Conservation (phyloP, 2,329 filamentous ascomycete species). For the Cryphonectria carpinicola region DNA sequence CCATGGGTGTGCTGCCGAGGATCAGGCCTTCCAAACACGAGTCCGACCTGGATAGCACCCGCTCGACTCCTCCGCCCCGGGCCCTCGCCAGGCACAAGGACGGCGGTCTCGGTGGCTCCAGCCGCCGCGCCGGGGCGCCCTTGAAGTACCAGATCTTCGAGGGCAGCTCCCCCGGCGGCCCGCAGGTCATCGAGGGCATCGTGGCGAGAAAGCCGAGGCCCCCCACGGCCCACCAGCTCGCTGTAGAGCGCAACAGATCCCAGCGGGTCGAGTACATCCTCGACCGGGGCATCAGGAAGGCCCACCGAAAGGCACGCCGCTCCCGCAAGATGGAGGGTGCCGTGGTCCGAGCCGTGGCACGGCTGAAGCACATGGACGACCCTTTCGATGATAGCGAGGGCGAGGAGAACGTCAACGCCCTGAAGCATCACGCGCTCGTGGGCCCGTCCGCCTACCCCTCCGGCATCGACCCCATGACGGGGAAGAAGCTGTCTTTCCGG, state of each 20-base stretch:
- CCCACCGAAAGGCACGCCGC: conserved; percentile 67
- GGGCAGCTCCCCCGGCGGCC: conserved; percentile 61
- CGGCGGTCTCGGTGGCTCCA: conserved; percentile 40
- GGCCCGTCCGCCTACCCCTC: conserved; percentile 30
- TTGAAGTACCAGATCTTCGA: conserved; percentile 66
- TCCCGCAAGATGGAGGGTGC: conserved; percentile 58
- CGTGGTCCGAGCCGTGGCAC: conserved; percentile 67
- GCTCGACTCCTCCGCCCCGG: conserved; percentile 56
- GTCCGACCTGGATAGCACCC: conserved; percentile 56
- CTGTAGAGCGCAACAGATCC: conserved; percentile 77
- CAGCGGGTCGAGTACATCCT: conserved; percentile 83
- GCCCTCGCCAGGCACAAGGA: conserved; percentile 41
- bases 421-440: conserved; percentile 36
- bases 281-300: conserved; percentile 70
- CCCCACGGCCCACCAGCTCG: conserved; percentile 79
- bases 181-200: conserved; percentile 58
- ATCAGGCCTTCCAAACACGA: conserved; percentile 67
- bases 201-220: conserved; percentile 69
- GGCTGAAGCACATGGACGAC: conserved; percentile 60
- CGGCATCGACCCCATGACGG: conserved; percentile 25
- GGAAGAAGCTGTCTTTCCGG: conserved; percentile 47
- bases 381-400: conserved; percentile 67
- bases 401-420: conserved; percentile 48
- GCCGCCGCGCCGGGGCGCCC: conserved; percentile 49
- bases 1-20: conserved; percentile 60